These are phyloP conservation scores for Cytospora chrysosperma DNA, from an alignment of 2,329 filamentous ascomycete genomes.

Conservation along the genomic window DNA sequence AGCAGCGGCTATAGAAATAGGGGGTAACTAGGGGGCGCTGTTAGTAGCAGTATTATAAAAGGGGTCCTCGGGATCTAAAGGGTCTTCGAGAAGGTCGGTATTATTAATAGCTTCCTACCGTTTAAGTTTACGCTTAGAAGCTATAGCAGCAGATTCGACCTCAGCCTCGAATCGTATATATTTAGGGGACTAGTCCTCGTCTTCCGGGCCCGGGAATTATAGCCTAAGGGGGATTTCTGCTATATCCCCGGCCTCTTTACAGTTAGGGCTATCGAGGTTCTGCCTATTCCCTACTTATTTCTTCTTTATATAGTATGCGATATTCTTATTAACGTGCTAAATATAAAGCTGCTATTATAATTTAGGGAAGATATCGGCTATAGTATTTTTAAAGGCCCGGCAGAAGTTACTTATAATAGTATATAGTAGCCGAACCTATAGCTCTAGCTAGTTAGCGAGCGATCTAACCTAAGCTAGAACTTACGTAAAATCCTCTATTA, in stretches of 20 bases:
- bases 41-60: too few relatives aligned
- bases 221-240: neutral
- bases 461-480: neutral
- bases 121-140: neutral
- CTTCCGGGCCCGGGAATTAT: neutral
- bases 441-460: neutral
- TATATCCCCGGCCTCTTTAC: neutral
- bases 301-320: neutral
- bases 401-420: neutral
- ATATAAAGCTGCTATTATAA: neutral
- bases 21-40: too few relatives aligned
- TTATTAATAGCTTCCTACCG: neutral
- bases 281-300: neutral
- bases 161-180: neutral
- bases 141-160: neutral
- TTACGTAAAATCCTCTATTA: neutral
- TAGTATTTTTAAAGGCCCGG: neutral
- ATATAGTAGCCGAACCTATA: neutral
- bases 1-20: too few relatives aligned
- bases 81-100: neutral
- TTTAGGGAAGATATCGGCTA: neutral
- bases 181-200: neutral
- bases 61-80: neutral
- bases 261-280: neutral
- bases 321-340: slow-evolving; percentile 2